These are phyloP conservation scores for Hippophae tibetana DNA, from an alignment of 306 rosid species.

Conservation along the genomic window DNA sequence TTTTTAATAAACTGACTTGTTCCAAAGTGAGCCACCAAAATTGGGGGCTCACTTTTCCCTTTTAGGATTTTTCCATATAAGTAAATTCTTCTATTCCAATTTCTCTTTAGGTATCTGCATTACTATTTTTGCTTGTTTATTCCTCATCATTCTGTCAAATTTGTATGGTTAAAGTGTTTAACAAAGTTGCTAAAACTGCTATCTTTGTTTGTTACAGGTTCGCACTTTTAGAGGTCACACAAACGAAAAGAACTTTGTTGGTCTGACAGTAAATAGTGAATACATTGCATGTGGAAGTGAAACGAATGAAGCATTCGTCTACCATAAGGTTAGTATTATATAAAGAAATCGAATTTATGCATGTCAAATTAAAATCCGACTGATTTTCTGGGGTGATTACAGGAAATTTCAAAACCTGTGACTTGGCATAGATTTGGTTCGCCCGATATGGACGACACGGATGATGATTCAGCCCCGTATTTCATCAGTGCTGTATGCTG, in stretches of 20 bases:
- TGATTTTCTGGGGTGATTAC: constrained; percentile 16
- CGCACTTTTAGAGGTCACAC: constrained; percentile 80
- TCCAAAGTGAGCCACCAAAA: too few species aligned
- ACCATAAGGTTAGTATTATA: constrained; percentile 61
- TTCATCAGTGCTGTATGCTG: constrained; percentile 95
- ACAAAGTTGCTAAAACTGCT: too few species aligned
- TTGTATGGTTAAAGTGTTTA: too few species aligned
- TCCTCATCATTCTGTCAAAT: too few species aligned
- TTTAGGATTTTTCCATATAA: too few species aligned
- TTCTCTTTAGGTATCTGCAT: too few species aligned
- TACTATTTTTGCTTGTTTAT: too few species aligned
- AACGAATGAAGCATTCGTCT: constrained; percentile 80
- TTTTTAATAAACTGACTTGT: too few species aligned
- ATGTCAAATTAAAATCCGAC: background rate
- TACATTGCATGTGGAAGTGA: constrained; percentile 94
- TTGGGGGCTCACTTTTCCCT: too few species aligned
- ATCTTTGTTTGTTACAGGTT: constrained; percentile 28
- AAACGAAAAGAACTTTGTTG: constrained; percentile 90
- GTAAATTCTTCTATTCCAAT: too few species aligned
- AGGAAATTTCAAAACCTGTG: constrained; percentile 82
- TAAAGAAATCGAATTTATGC: background rate
- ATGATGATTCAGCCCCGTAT: constrained; percentile 59
- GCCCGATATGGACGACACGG: constrained; percentile 42
- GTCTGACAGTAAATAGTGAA: constrained; percentile 66
- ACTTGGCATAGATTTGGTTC: constrained; percentile 68